Evolutionary conservation across 352 stramenopile species (phyloP), one percentile per base, ranked within the genome.

Genomic region (Globisporangium echinulatum): DNA sequence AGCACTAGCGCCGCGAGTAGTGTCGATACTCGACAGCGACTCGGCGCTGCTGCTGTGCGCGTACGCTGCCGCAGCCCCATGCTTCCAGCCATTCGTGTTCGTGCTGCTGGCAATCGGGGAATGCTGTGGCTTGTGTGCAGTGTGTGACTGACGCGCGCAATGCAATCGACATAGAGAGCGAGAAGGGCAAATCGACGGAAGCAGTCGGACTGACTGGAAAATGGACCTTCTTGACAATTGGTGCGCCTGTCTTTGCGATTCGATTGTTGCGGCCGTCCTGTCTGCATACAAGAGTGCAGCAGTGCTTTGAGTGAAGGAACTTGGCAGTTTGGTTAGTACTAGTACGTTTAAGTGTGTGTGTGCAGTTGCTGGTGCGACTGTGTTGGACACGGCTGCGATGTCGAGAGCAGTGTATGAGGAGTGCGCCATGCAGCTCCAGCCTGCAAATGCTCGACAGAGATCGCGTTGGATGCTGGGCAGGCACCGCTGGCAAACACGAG

Each of bases 1-100:
- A 62, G 56, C 39, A 54, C 47, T 19, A 62, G 56, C 49, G 19
- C 47, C 40, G 37, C 19, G 8, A 54, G 48, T 43, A 50, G 46
- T 1, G n/a, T n/a, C 5, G 13, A 25, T 3, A 9, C 14, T 11
- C 46, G 46, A 25, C 5, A 15, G 46, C 46, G 46, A 17, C 46
- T 17, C n/a, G 46, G 8, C 13, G 46, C n/a, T 25, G n/a, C 4
- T 49, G 14, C 14, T 15, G 46, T 17, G 46, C 46, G 7, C 4
- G 43, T 15, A 14, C 43, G 46, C 46, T 50, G 15, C 0, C 46
- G 46, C 46, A 17, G 46, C 46, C 25, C 17, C 46, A 50, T 50
- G 46, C 14, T 25, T 17, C n/a, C 15, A 8, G 5, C 11, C 40
- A 33, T 33, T 50, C 46, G 15, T n/a, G n/a, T 11, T 33, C 15